Percentiles rank a stretch among this genome's conserved stretches.
Conservation (phyloP, 106 monocot genomes). For the Platanthera guangdongensis region DNA sequence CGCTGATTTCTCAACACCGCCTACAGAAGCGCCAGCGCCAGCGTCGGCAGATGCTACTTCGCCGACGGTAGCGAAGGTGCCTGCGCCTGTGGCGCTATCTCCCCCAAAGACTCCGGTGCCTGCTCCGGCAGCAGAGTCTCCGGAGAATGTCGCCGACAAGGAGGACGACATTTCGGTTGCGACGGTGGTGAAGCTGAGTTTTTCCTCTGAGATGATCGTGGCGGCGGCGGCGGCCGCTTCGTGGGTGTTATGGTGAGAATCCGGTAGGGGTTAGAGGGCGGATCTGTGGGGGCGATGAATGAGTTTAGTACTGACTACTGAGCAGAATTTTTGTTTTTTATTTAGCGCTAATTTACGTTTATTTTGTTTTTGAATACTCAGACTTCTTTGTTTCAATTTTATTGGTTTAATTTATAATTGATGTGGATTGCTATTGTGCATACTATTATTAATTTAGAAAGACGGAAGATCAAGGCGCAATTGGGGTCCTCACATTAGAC, state of each 20-base stretch:
- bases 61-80: constrained; percentile 13
- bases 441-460: too few relatives aligned
- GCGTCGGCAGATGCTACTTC: constrained; percentile 2
- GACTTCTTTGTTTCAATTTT: too few relatives aligned
- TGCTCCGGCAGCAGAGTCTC: constrained; percentile 45
- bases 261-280: neutral
- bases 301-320: too few relatives aligned
- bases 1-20: constrained; percentile 8
- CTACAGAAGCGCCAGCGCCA: constrained; percentile 1
- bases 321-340: too few relatives aligned
- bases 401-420: too few relatives aligned
- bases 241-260: neutral
- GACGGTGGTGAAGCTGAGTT: neutral
- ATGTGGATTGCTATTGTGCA: too few relatives aligned
- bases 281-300: neutral
- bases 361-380: too few relatives aligned
- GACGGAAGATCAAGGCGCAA: too few relatives aligned
- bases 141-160: constrained; percentile 56
- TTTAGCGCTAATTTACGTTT: too few relatives aligned
- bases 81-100: constrained; percentile 12
- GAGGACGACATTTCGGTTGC: constrained; percentile 21
- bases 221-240: constrained; percentile 4
- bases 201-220: neutral
- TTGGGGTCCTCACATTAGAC: too few relatives aligned
- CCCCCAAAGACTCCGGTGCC: constrained; percentile 33